Conservation (phyloP, 805 yeast genomes). For the Suhomyces kilbournensis region DNA sequence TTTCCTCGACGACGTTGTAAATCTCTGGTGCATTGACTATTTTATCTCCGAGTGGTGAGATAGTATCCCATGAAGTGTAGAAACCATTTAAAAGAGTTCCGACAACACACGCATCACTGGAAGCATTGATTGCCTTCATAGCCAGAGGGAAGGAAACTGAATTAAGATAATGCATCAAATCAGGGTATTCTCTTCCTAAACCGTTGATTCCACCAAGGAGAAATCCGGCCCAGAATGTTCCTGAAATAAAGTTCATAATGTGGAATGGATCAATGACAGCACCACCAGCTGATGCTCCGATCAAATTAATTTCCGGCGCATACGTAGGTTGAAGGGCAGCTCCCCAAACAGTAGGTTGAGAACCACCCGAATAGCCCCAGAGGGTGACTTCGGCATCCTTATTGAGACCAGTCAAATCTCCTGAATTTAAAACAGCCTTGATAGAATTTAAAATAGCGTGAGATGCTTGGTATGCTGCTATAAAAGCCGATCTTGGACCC, state of each 20-base stretch:
- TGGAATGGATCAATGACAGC: constrained; percentile 32
- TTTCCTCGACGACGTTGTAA: not conserved
- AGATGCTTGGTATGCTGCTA: constrained; percentile 32
- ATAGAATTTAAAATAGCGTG: constrained; percentile 29
- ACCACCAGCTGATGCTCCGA: constrained; percentile 38
- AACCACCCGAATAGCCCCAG: constrained; percentile 43
- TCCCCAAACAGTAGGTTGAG: constrained; percentile 38
- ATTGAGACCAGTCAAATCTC: constrained; percentile 16
- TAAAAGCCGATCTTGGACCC: constrained; percentile 30
- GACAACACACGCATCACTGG: constrained; percentile 5
- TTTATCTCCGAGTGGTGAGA: not conserved
- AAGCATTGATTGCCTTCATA: not conserved
- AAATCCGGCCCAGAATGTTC: constrained; percentile 28
- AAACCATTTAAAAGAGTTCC: not conserved
- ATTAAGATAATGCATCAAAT: not conserved
- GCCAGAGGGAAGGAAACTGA: not conserved
- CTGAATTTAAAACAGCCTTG: constrained; percentile 22
- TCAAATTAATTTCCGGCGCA: constrained; percentile 30
- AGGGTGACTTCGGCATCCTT: constrained; percentile 18
- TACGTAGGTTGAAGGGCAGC: constrained; percentile 33
- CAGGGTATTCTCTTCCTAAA: constrained; percentile 29
- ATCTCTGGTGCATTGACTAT: not conserved
- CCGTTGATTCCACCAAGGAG: constrained; percentile 30
- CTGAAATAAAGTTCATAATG: constrained; percentile 23
- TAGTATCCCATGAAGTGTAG: not conserved